Conservation (phyloP, 495 filamentous ascomycete genomes). For the Lineolata rhizophorae region DNA sequence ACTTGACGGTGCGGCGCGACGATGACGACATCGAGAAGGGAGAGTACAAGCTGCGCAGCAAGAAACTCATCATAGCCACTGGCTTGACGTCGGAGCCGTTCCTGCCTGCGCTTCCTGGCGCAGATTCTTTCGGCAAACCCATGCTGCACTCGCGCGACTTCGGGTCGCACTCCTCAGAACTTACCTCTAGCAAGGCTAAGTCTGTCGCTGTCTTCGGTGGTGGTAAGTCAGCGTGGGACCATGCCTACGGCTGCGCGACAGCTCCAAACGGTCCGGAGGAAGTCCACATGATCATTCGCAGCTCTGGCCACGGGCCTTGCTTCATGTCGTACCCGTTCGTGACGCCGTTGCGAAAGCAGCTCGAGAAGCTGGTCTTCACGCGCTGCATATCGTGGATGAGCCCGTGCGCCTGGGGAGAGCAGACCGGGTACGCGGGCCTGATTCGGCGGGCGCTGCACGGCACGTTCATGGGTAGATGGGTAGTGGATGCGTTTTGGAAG, state of each 20-base stretch:
- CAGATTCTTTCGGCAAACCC: conserved; percentile 27
- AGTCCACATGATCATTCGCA: conserved; percentile 59
- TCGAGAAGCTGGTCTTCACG: conserved; percentile 42
- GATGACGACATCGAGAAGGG: neutral
- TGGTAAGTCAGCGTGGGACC: conserved; percentile 56
- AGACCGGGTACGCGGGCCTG: conserved; percentile 16
- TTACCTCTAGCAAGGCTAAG: conserved; percentile 5
- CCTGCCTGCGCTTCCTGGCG: conserved; percentile 24
- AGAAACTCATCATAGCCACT: conserved; percentile 44
- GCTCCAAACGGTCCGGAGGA: conserved; percentile 37
- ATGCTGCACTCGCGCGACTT: conserved; percentile 42
- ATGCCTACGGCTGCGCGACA: conserved; percentile 41
- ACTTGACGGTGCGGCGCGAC: too few species aligned
- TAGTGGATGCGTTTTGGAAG: conserved; percentile 36
- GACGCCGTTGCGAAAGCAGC: conserved; percentile 30
- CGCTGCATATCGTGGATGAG: conserved; percentile 40
- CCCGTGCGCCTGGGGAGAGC: conserved; percentile 40
- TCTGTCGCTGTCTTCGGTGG: conserved; percentile 43
- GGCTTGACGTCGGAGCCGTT: conserved; percentile 40
- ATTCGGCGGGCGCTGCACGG: conserved; percentile 36
- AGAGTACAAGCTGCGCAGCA: conserved; percentile 20
- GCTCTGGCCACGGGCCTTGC: conserved; percentile 44
- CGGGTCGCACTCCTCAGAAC: conserved; percentile 16
- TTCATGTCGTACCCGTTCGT: conserved; percentile 47
- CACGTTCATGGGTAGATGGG: conserved; percentile 40